Conservation (phyloP, 371 early-diverging fungal genomes). For the Mucor velutinosus region DNA sequence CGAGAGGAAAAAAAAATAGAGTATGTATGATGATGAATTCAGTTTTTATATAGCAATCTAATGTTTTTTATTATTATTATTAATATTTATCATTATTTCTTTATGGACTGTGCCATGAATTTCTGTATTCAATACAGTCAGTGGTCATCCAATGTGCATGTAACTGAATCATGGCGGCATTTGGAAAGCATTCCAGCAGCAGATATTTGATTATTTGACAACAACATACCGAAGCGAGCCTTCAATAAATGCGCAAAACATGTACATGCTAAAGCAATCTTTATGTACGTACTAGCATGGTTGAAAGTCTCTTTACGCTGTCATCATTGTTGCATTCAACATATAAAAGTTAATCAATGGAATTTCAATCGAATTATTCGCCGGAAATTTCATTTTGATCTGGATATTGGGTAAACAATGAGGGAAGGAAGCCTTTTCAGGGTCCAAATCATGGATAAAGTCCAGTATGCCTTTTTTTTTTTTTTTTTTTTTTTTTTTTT, state of each 20-base stretch:
- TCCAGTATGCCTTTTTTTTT: not conserved
- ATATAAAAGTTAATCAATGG: not conserved
- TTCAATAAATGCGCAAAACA: not conserved
- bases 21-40: not conserved
- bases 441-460: not conserved
- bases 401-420: not conserved
- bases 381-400: not conserved
- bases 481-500: too few relatives aligned
- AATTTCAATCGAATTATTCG: too few relatives aligned
- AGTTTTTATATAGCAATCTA: not conserved
- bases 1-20: not conserved
- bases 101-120: constrained; percentile 6
- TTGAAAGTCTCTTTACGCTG: too few relatives aligned
- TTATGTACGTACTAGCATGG: not conserved
- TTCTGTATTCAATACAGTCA: not conserved
- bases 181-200: not conserved
- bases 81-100: constrained; percentile 16
- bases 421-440: not conserved
- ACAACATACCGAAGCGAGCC: not conserved
- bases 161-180: not conserved
- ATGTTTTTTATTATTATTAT: not conserved
- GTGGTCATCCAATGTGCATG: too few relatives aligned
- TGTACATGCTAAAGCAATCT: not conserved
- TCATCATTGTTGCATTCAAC: too few relatives aligned
- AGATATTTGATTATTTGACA: not conserved